Evolutionary conservation across 768 basidiomycete species (phyloP).

Genomic region (Lentinula boryana): DNA sequence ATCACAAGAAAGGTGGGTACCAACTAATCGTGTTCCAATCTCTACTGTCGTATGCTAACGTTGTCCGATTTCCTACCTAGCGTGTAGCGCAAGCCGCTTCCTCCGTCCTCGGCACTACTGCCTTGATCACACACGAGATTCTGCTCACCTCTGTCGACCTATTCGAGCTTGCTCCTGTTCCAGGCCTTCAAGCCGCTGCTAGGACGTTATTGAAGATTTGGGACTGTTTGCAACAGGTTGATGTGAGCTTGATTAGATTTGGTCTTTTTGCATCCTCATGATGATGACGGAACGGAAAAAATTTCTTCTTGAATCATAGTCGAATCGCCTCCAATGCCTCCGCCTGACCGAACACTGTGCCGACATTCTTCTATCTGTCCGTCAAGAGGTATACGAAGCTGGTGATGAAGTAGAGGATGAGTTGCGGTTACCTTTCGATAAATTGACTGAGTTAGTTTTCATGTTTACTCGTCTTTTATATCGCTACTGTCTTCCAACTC

Average conservation of each 20-base stretch:
- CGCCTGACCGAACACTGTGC: conserved; percentile 73
- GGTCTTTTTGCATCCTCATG: background rate
- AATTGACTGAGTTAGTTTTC: conserved; percentile 41
- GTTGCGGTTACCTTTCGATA: conserved; percentile 42
- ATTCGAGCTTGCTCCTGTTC: conserved; percentile 43
- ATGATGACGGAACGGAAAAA: background rate
- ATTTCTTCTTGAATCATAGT: conserved; percentile 30
- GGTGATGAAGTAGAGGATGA: conserved; percentile 44
- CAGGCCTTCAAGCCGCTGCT: conserved; percentile 42
- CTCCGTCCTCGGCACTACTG: conserved; percentile 26
- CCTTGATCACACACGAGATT: conserved; percentile 28
- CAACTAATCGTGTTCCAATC: background rate
- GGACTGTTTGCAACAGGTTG: conserved; percentile 49
- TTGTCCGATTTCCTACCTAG: conserved; percentile 10
- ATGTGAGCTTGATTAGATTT: conserved; percentile 31
- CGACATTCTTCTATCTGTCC: conserved; percentile 55
- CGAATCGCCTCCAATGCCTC: conserved; percentile 61
- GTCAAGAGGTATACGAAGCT: conserved; percentile 55
- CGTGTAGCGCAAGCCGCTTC: conserved; percentile 22
- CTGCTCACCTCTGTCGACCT: conserved; percentile 28
- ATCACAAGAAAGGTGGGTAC: background rate
- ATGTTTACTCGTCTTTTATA: background rate
- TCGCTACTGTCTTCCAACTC: background rate
- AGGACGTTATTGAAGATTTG: conserved; percentile 47
- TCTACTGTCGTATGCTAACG: background rate